phyloP scores from a whole-genome alignment of 257 asterid species.

The Verbascum thapsus region DNA sequence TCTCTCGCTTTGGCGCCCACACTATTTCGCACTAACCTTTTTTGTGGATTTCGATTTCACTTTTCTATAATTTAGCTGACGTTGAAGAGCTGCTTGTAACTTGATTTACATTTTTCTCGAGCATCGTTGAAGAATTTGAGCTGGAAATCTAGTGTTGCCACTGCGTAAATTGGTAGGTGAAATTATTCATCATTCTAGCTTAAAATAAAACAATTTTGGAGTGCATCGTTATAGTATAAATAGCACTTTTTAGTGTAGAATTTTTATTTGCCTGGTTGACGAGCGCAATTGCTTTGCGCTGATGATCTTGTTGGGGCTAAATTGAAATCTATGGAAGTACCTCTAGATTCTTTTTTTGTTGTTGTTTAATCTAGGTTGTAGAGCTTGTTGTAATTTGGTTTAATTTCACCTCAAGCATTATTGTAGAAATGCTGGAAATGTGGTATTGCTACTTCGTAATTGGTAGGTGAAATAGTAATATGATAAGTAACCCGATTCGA shows the following conservation, averaged over 20 bases:
- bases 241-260: not conserved
- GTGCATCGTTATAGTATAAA: constrained; percentile 10
- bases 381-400: no score
- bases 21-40: not conserved
- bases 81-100: constrained; percentile 1
- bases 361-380: no score
- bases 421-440: no score
- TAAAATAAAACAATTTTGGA: constrained; percentile 2
- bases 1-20: constrained; percentile 21
- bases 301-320: constrained; percentile 34
- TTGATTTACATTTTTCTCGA: constrained; percentile 6
- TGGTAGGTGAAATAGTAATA: no score
- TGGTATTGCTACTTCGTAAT: no score
- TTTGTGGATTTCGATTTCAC: not conserved
- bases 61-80: not conserved
- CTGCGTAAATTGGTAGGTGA: constrained; percentile 1
- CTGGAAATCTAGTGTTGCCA: constrained; percentile 16
- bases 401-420: no score
- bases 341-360: no score
- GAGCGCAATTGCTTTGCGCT: not conserved
- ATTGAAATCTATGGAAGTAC: constrained; percentile 30
- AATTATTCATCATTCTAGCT: not conserved
- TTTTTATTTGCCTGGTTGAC: not conserved
- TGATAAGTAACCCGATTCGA: no score
- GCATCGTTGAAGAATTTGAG: constrained; percentile 11